Percentiles rank a stretch among this genome's conserved stretches.
These are phyloP conservation scores for Backusella morwellensis DNA, from an alignment of 192 early-diverging fungal species.

Conservation along the genomic window DNA sequence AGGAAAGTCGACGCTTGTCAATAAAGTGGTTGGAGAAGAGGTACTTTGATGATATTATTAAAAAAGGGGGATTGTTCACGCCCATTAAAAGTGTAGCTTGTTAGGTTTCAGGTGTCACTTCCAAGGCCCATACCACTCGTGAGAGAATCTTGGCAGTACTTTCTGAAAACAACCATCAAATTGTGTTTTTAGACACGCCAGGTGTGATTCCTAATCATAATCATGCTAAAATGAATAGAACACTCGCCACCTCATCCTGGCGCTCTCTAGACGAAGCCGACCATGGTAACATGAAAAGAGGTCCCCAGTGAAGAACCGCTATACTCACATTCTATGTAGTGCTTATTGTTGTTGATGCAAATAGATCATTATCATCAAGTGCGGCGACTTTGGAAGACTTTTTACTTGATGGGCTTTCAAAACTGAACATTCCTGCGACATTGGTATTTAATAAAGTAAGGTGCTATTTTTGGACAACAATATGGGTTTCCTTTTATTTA, in stretches of 20 bases:
- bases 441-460: conserved; percentile 58
- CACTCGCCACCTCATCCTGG: conserved; percentile 57
- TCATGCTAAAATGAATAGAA: conserved; percentile 43
- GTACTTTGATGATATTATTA: not conserved
- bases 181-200: conserved; percentile 65
- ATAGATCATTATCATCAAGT: conserved; percentile 35
- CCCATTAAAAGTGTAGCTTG: not conserved
- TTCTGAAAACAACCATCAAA: conserved; percentile 58
- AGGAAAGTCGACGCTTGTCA: conserved; percentile 80
- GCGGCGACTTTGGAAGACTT: conserved; percentile 39
- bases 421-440: conserved; percentile 44
- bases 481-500: not conserved
- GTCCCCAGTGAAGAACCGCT: no score
- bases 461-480: not conserved
- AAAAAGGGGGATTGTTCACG: not conserved
- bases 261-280: conserved; percentile 54
- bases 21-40: conserved; percentile 54
- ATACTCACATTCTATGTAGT: conserved; percentile 20
- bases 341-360: conserved; percentile 52
- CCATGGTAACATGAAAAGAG: conserved; percentile 32
- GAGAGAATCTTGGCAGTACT: conserved; percentile 58
- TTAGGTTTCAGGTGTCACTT: conserved; percentile 65
- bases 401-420: conserved; percentile 43
- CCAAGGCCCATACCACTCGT: conserved; percentile 71
- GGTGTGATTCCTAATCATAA: conserved; percentile 50